Conservation (phyloP, 345 rosid species). For the Cardiospermum halicacabum region DNA sequence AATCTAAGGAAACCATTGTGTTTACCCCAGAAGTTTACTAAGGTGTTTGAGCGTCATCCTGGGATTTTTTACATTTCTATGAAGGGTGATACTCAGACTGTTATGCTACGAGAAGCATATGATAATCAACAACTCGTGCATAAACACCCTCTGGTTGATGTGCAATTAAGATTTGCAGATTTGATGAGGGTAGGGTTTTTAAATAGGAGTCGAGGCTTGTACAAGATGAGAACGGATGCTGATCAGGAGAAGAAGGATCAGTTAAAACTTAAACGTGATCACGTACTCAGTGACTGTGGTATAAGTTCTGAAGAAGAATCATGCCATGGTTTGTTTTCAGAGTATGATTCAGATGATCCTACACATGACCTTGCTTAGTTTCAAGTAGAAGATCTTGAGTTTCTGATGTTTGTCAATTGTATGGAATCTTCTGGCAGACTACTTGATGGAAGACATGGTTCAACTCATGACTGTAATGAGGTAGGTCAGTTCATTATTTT, state of each 20-base stretch:
- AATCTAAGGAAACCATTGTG: conserved; percentile 65
- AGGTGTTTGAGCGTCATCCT: conserved; percentile 84
- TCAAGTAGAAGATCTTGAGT: not conserved
- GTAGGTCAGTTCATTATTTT: not conserved
- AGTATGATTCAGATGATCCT: conserved; percentile 30
- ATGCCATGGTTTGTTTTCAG: conserved; percentile 23
- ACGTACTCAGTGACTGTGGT: conserved; percentile 5
- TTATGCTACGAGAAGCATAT: conserved; percentile 76
- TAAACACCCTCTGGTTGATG: conserved; percentile 51
- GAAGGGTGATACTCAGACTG: conserved; percentile 62
- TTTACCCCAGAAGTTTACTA: conserved; percentile 78
- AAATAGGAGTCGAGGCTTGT: conserved; percentile 62
- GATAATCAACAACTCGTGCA: conserved; percentile 42
- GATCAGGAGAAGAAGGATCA: conserved; percentile 12
- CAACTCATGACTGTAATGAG: not conserved
- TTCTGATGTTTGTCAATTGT: not conserved
- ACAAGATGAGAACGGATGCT: conserved; percentile 18
- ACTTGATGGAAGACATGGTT: not conserved
- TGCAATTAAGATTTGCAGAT: conserved; percentile 39
- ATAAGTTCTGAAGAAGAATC: conserved; percentile 31
- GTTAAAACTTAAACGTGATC: conserved; percentile 1
- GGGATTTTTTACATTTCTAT: conserved; percentile 74
- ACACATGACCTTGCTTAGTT: conserved; percentile 7
- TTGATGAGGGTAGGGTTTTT: conserved; percentile 61
- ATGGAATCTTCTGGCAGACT: not conserved